A percentile compares a stretch with the other conserved stretches of the same genome.
Evolutionary conservation across 208 protist species (phyloP).

Genomic region (Leishmania tropica): DNA sequence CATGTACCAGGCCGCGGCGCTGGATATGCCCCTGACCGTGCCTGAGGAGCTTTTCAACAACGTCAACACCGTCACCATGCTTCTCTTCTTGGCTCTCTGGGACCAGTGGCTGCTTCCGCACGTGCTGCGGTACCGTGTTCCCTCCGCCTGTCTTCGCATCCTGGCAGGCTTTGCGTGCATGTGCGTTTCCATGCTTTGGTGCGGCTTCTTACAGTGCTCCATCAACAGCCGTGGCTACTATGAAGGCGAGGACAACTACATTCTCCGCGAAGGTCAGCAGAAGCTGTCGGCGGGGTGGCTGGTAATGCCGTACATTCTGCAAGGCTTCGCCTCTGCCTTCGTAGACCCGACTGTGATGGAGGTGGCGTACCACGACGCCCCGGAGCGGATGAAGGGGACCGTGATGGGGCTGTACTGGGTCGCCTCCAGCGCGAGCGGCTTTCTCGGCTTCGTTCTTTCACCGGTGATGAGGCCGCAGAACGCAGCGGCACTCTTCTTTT

Average conservation of each 20-base stretch:
- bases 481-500: slow-evolving; percentile 46
- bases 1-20: slow-evolving; percentile 51
- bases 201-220: slow-evolving; percentile 46
- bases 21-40: slow-evolving; percentile 39
- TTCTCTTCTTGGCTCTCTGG: slow-evolving; percentile 49
- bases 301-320: slow-evolving; percentile 57
- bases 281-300: slow-evolving; percentile 57
- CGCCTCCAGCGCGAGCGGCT: slow-evolving; percentile 64
- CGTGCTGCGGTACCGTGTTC: slow-evolving; percentile 27
- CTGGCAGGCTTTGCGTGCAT: slow-evolving; percentile 45
- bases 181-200: slow-evolving; percentile 61
- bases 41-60: slow-evolving; percentile 77
- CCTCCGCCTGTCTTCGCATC: slow-evolving; percentile 35
- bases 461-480: slow-evolving; percentile 64
- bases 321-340: slow-evolving; percentile 61
- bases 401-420: slow-evolving; percentile 74
- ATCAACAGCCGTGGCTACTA: slow-evolving; percentile 50
- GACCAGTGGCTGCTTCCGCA: slow-evolving; percentile 45
- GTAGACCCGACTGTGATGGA: slow-evolving; percentile 76
- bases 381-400: slow-evolving; percentile 61
- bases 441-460: slow-evolving; percentile 62
- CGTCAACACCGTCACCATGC: slow-evolving; percentile 62
- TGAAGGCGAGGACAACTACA: slow-evolving; percentile 40
- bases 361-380: slow-evolving; percentile 58
- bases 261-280: slow-evolving; percentile 21